A percentile compares a stretch with the other conserved stretches of the same genome.
phyloP scores from a whole-genome alignment of 805 yeast genomes.

The Teunomyces cretensis region DNA sequence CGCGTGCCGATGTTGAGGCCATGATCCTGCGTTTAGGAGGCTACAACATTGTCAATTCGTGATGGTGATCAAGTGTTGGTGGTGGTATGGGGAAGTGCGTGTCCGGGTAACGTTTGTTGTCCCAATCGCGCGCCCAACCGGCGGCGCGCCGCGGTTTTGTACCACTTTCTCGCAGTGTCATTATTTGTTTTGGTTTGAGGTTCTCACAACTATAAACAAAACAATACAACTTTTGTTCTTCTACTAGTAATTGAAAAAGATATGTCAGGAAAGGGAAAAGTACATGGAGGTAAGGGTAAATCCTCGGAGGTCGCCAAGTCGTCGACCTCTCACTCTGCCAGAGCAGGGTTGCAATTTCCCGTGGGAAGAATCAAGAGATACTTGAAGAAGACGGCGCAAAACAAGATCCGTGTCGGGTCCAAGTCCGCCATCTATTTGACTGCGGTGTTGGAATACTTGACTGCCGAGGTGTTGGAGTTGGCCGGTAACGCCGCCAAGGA shows the following conservation, averaged over 20 bases:
- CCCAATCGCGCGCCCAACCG: not conserved
- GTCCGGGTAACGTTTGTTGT: conserved; percentile 5
- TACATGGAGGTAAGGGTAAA: conserved; percentile 96
- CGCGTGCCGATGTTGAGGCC: conserved; percentile 54
- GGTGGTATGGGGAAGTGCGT: not conserved
- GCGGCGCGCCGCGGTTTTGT: conserved; percentile 1
- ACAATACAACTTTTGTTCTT: conserved; percentile 4
- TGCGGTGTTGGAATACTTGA: conserved; percentile 30
- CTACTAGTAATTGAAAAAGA: conserved; percentile 4
- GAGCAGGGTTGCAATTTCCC: conserved; percentile 95
- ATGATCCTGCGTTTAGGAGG: conserved; percentile 40
- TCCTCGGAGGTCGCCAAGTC: conserved; percentile 69
- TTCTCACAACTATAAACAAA: conserved; percentile 3
- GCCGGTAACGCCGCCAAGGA: conserved; percentile 34
- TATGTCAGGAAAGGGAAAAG: conserved; percentile 88
- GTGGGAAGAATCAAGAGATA: conserved; percentile 99
- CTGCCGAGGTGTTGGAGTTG: conserved; percentile 33
- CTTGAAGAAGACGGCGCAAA: conserved; percentile 86
- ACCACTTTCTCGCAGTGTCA: not conserved
- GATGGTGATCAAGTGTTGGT: not conserved
- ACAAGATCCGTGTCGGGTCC: conserved; percentile 76
- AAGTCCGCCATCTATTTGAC: conserved; percentile 65
- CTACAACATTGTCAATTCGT: conserved; percentile 35
- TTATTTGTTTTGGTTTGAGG: conserved; percentile 5
- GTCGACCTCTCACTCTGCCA: conserved; percentile 86